Conservation (phyloP, 192 early-diverging fungal genomes). For the Umbelopsis sp. region DNA sequence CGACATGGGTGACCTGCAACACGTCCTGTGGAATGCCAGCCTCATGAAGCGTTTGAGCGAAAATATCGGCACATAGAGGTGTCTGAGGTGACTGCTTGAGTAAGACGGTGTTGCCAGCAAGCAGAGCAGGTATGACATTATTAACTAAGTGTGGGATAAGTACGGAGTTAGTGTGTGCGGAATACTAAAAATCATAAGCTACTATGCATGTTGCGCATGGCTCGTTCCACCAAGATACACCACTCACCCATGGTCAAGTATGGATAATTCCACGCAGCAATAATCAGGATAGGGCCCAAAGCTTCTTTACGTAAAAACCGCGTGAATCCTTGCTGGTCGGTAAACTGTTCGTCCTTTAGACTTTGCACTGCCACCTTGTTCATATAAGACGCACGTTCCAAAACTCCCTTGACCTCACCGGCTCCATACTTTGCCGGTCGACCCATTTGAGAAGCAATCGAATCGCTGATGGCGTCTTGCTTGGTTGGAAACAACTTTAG, state of each 20-base stretch:
- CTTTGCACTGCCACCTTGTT: constrained; percentile 65
- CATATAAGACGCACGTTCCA: constrained; percentile 70
- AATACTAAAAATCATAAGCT: neutral
- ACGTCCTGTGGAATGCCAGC: constrained; percentile 73
- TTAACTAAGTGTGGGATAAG: constrained; percentile 56
- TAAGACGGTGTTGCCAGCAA: constrained; percentile 78
- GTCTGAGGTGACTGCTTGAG: constrained; percentile 85
- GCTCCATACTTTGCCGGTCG: constrained; percentile 63
- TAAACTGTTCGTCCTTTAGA: constrained; percentile 60
- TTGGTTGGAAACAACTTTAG: constrained; percentile 57
- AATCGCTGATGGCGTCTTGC: constrained; percentile 56
- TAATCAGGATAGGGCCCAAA: constrained; percentile 52
- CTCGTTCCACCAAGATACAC: neutral
- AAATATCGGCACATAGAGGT: constrained; percentile 72
- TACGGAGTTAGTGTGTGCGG: constrained; percentile 5
- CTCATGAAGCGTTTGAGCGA: constrained; percentile 60
- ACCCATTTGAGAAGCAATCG: constrained; percentile 70
- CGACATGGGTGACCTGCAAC: constrained; percentile 60
- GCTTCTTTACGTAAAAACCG: constrained; percentile 75
- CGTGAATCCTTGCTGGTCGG: constrained; percentile 53
- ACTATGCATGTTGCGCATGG: too few relatives aligned
- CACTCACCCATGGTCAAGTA: constrained; percentile 59
- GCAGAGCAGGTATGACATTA: constrained; percentile 74
- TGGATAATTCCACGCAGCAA: constrained; percentile 82
- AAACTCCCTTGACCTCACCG: constrained; percentile 75